Percentiles rank a stretch among this genome's conserved stretches.
phyloP scores from a whole-genome alignment of 2,329 filamentous ascomycete species.

The Cordyceps cicadae region DNA sequence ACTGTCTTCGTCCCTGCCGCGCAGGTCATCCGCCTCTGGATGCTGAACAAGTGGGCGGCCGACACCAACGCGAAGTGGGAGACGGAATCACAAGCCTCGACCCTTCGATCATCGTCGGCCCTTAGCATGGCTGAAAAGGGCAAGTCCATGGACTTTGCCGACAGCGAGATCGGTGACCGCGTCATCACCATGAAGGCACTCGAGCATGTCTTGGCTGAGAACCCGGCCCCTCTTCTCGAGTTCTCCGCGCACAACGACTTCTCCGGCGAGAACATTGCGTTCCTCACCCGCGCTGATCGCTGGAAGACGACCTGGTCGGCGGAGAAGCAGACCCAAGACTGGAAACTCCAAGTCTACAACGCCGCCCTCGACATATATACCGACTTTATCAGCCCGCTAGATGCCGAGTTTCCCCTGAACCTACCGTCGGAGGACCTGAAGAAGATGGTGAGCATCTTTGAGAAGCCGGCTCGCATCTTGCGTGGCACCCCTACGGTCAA shows the following conservation, averaged over 20 bases:
- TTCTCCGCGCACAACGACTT: slow-evolving; percentile 48
- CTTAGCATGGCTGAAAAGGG: slow-evolving; percentile 23
- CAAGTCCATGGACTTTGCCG: slow-evolving; percentile 18
- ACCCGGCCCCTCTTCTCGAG: slow-evolving; percentile 38
- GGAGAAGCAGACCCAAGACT: not conserved
- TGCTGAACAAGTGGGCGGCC: slow-evolving; percentile 17
- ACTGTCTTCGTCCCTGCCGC: slow-evolving; percentile 43
- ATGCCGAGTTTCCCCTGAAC: slow-evolving; percentile 44
- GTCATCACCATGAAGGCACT: slow-evolving; percentile 45
- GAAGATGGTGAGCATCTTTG: slow-evolving; percentile 35
- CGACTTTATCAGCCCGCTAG: slow-evolving; percentile 36
- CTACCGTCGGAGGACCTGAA: slow-evolving; percentile 35
- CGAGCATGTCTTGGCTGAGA: slow-evolving; percentile 38
- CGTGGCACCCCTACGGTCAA: slow-evolving; percentile 19
- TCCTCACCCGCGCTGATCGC: slow-evolving; percentile 38
- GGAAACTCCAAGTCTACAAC: slow-evolving; percentile 25
- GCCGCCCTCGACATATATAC: slow-evolving; percentile 41
- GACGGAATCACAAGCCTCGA: slow-evolving; percentile 18
- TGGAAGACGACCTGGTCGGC: slow-evolving; percentile 29
- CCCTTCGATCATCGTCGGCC: slow-evolving; percentile 15
- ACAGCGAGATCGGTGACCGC: slow-evolving; percentile 27
- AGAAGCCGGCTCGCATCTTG: slow-evolving; percentile 28
- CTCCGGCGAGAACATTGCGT: slow-evolving; percentile 51
- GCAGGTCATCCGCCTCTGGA: slow-evolving; percentile 20
- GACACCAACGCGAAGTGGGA: slow-evolving; percentile 24